Evolutionary conservation across 148 eudicot species (phyloP), one percentile per base, ranked within the genome.

Genomic region (Mesembryanthemum crystallinum): DNA sequence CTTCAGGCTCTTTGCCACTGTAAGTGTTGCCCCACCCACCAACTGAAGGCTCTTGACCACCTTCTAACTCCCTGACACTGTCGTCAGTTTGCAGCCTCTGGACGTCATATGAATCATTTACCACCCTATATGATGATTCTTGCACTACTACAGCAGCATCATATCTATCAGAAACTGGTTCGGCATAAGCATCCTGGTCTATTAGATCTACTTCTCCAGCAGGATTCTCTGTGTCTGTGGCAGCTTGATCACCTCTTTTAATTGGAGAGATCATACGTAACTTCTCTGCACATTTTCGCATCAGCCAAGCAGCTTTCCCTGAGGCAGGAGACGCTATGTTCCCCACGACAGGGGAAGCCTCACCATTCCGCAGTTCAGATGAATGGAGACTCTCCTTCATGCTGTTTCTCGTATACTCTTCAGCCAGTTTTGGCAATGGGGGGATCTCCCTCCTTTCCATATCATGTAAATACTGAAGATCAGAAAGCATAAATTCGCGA

Each of bases 251-350:
- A 55, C 69, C 78, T 78, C 82, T 90, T 80, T 89, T 95, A 55
- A 85, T 86, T 18, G 99, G 94, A 30, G 98, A 95, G 43, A 90
- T 79, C 43, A 79, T 83, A 76, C 88, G 80, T 79, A 92, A 85
- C 83, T 88, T 90, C 23, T 96, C 82, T 14, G 97, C 86, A 76
- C 97, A 95, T 83, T 89, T 92, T 39, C 84, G 90, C 68, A 71
- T 32, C 73, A 95, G 85, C 99, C 97, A 95, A 68, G 94, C 88
- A 29, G 88, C 83, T 78, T 91, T 91, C 10, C 83, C 90, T 76
- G 90, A 84, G 67, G 76, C 77, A 17, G 90, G 86, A 78, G 98
- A 81, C 59, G 77, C 90, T 23, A 67, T 51, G 65, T 75, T 77
- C 23, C 58, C 75, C 28, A 49, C 28, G 79, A 64, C 80, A 60